phyloP scores from a whole-genome alignment of 1,284 basidiomycete species.

The Mycena citricolor region DNA sequence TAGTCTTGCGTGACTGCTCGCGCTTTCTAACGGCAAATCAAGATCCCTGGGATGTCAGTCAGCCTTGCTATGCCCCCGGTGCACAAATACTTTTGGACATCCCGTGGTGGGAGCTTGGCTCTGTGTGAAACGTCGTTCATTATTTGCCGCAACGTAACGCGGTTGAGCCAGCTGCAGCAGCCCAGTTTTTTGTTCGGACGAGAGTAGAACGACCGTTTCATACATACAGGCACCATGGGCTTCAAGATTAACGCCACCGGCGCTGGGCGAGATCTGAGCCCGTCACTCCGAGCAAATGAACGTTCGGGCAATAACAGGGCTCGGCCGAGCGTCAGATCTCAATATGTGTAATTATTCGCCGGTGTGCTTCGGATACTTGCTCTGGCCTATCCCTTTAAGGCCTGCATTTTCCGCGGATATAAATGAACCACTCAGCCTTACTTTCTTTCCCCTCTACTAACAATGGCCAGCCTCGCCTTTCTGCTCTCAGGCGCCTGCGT shows the following conservation, averaged over 20 bases:
- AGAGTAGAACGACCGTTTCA: constrained; percentile 4
- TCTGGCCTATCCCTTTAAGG: constrained; percentile 14
- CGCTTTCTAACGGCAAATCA: constrained; percentile 15
- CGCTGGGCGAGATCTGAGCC: constrained; percentile 12
- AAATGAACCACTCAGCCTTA: constrained; percentile 16
- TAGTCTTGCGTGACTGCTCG: constrained; percentile 11
- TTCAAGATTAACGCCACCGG: constrained; percentile 18
- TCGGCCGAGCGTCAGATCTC: constrained; percentile 2
- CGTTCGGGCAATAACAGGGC: constrained; percentile 14
- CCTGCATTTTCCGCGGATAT: constrained; percentile 21
- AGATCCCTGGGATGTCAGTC: constrained; percentile 9
- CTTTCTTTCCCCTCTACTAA: constrained; percentile 9
- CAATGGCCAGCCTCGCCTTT: constrained; percentile 11
- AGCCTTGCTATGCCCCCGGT: constrained; percentile 10
- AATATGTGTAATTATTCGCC: constrained; percentile 18
- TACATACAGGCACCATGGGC: constrained; percentile 4
- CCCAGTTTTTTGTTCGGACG: constrained; percentile 1
- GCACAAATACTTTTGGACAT: constrained; percentile 4
- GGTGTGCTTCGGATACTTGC: constrained; percentile 17
- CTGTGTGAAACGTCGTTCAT: not conserved
- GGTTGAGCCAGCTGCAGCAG: not conserved
- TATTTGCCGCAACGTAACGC: not conserved
- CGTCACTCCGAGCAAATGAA: constrained; percentile 11
- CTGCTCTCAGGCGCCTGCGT: constrained; percentile 16
- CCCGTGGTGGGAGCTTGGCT: constrained; percentile 8